These are phyloP conservation scores for Xylaria sp. DNA, from an alignment of 2,329 filamentous ascomycete species.

Conservation along the genomic window DNA sequence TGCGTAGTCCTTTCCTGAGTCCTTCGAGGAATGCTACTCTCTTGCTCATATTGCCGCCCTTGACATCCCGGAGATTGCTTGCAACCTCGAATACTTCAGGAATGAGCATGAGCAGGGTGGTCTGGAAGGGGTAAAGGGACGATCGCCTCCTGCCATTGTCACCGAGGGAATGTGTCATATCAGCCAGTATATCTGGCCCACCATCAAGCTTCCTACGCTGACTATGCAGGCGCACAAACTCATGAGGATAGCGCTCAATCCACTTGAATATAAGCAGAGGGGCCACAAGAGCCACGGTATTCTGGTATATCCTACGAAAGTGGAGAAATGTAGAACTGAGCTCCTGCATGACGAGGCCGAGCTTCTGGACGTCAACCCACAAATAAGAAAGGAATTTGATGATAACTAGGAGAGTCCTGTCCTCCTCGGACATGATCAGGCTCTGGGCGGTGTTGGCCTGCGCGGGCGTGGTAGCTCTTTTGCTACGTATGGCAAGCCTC, in stretches of 20 bases:
- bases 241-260: constrained; percentile 71
- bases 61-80: constrained; percentile 72
- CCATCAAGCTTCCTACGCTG: constrained; percentile 70
- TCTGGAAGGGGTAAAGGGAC: constrained; percentile 70
- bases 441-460: constrained; percentile 54
- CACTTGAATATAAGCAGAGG: constrained; percentile 72
- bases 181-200: constrained; percentile 73
- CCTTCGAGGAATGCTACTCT: constrained; percentile 73
- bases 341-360: constrained; percentile 71
- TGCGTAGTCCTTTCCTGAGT: constrained; percentile 69
- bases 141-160: constrained; percentile 66
- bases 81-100: constrained; percentile 77
- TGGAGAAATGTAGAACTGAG: constrained; percentile 74
- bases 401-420: constrained; percentile 62
- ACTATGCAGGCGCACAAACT: constrained; percentile 72
- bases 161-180: constrained; percentile 71
- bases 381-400: constrained; percentile 70
- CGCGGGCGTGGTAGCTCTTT: constrained; percentile 56
- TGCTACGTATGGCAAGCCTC: constrained; percentile 61
- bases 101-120: constrained; percentile 68
- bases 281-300: constrained; percentile 69
- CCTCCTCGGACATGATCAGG: constrained; percentile 58
- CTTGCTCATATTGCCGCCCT: constrained; percentile 70
- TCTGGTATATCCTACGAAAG: constrained; percentile 71
- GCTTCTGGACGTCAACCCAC: constrained; percentile 71